Evolutionary conservation across 345 rosid species (phyloP).

Genomic region (Cochlearia excelsa): DNA sequence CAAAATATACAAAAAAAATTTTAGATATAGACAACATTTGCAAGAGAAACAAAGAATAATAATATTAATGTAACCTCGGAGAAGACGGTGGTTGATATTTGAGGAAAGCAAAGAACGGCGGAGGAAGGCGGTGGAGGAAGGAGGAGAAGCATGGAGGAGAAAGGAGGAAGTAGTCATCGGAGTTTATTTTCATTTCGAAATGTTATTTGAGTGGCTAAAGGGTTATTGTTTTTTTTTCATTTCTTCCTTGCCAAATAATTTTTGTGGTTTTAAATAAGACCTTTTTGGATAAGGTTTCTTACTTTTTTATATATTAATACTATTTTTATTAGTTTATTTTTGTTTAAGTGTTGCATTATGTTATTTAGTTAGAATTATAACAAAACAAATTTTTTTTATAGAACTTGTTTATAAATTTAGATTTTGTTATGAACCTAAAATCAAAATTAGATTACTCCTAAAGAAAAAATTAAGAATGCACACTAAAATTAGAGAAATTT

Average conservation of each 20-base stretch:
- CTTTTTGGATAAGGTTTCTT: slow-evolving; percentile 30
- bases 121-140: slow-evolving; percentile 12
- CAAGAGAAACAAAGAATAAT: neutral
- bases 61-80: slow-evolving; percentile 17
- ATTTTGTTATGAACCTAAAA: no score
- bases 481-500: no score
- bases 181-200: slow-evolving; percentile 24
- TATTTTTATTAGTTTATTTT: neutral
- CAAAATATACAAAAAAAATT: no score
- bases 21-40: no score
- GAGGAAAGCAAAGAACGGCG: slow-evolving; percentile 20
- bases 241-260: neutral
- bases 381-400: no score
- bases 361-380: no score
- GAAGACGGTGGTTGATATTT: slow-evolving; percentile 18
- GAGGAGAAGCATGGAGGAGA: slow-evolving; percentile 25
- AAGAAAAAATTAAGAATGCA: no score
- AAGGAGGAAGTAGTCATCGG: slow-evolving; percentile 34
- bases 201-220: slow-evolving; percentile 11
- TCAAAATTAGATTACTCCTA: no score
- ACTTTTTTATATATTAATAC: no score
- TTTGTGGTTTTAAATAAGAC: slow-evolving; percentile 22
- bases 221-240: slow-evolving; percentile 4
- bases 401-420: no score
- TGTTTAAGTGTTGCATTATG: neutral